Evolutionary conservation across 2,329 filamentous ascomycete species (phyloP).

Genomic region (Rhytidhysteron rufulum): DNA sequence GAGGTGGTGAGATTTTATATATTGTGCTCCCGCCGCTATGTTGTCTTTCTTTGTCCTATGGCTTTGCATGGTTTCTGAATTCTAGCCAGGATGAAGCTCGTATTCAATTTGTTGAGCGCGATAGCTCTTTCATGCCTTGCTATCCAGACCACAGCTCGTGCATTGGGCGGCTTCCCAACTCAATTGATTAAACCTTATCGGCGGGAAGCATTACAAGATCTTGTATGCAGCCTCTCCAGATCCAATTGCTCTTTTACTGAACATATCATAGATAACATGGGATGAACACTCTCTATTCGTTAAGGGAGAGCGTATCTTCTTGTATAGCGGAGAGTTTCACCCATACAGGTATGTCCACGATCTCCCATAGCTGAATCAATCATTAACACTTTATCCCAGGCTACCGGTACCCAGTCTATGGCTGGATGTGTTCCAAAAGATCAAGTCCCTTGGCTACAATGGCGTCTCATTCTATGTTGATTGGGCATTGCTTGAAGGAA

Average conservation of each 20-base stretch:
- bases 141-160: slow-evolving; percentile 43
- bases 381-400: slow-evolving; percentile 26
- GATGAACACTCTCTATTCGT: slow-evolving; percentile 69
- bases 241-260: slow-evolving; percentile 1
- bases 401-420: slow-evolving; percentile 60
- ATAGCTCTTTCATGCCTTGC: slow-evolving; percentile 38
- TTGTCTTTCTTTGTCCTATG: neutral
- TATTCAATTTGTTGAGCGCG: slow-evolving; percentile 11
- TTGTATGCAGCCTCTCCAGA: slow-evolving; percentile 40
- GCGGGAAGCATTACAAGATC: slow-evolving; percentile 52
- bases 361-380: neutral
- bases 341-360: slow-evolving; percentile 51
- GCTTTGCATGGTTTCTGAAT: neutral
- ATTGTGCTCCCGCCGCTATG: neutral
- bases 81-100: slow-evolving; percentile 12
- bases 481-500: slow-evolving; percentile 75
- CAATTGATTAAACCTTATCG: slow-evolving; percentile 48
- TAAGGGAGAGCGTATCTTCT: slow-evolving; percentile 64
- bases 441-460: slow-evolving; percentile 77
- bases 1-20: neutral
- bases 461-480: slow-evolving; percentile 75
- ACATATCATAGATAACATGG: slow-evolving; percentile 55
- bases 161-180: slow-evolving; percentile 49
- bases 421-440: slow-evolving; percentile 76
- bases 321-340: slow-evolving; percentile 73